phyloP scores from a whole-genome alignment of 495 filamentous ascomycete species.

The Hypoxylon rickii region DNA sequence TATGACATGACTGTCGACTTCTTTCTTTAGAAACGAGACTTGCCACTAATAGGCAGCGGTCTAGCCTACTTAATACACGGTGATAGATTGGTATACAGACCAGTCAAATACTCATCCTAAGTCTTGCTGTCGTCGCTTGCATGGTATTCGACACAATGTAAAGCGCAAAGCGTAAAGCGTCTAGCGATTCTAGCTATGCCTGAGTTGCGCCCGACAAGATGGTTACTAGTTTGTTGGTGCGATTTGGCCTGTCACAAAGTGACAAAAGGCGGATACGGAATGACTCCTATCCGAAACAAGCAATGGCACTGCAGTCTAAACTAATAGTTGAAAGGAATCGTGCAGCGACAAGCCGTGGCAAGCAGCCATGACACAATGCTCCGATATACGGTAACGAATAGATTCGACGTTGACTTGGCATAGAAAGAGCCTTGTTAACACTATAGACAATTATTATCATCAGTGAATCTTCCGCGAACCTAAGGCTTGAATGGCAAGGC shows the following conservation, averaged over 20 bases:
- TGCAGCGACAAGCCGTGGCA: conserved; percentile 9
- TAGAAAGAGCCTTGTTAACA: conserved; percentile 1
- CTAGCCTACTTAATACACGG: no score
- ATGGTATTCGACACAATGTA: no score
- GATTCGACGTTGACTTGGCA: conserved; percentile 17
- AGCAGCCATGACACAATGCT: conserved; percentile 15
- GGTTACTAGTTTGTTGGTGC: conserved; percentile 11
- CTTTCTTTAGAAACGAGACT: neutral
- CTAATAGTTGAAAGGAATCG: conserved; percentile 2
- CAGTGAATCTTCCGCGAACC: no score
- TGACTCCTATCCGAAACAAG: conserved; percentile 36
- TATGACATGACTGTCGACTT: conserved; percentile 10
- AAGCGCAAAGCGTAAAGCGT: no score
- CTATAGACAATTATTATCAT: no score
- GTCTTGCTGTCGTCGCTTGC: no score
- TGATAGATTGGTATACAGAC: no score
- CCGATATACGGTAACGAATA: conserved; percentile 20
- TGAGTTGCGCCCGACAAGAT: conserved; percentile 20
- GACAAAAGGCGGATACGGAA: conserved; percentile 26
- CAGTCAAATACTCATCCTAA: no score
- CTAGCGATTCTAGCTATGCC: conserved; percentile 11
- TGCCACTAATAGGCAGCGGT: no score
- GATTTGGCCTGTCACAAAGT: conserved; percentile 13
- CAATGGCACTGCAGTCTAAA: no score
- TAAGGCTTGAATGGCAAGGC: neutral